phyloP scores from a whole-genome alignment of 805 yeast genomes.

The Candida sithepensis region DNA sequence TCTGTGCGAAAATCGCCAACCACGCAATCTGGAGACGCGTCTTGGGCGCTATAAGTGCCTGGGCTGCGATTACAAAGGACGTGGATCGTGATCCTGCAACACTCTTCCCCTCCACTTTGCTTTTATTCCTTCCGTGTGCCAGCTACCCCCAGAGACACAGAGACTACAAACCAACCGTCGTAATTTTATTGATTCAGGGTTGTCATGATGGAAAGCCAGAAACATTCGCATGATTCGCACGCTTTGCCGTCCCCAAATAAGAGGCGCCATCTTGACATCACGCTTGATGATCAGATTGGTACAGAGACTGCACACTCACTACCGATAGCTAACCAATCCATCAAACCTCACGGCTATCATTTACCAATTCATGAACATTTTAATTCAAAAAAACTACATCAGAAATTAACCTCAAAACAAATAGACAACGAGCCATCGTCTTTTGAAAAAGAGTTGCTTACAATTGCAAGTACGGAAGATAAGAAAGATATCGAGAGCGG shows the following conservation, averaged over 20 bases:
- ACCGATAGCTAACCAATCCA: constrained; percentile 30
- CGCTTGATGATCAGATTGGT: constrained; percentile 21
- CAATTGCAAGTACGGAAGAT: constrained; percentile 38
- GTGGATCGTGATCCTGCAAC: too few species aligned
- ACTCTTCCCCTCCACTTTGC: too few species aligned
- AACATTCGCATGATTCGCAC: background rate
- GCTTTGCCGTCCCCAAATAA: constrained; percentile 11
- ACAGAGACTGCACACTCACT: constrained; percentile 28
- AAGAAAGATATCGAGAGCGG: constrained; percentile 19
- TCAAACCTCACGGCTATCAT: constrained; percentile 26
- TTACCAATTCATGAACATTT: constrained; percentile 28
- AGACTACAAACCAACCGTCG: too few species aligned
- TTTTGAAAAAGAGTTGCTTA: constrained; percentile 50
- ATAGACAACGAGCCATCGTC: constrained; percentile 38
- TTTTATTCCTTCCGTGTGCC: too few species aligned
- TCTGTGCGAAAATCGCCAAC: too few species aligned
- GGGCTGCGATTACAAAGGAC: background rate
- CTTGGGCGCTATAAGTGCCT: background rate
- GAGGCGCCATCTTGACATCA: constrained; percentile 20
- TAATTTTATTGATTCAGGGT: constrained; percentile 1
- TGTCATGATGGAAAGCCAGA: constrained; percentile 7
- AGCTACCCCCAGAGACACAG: too few species aligned
- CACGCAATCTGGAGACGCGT: too few species aligned
- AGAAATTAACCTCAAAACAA: constrained; percentile 26
- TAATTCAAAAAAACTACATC: constrained; percentile 23